phyloP scores from a whole-genome alignment of 495 filamentous ascomycete genomes.

The Pyronema omphalodes region DNA sequence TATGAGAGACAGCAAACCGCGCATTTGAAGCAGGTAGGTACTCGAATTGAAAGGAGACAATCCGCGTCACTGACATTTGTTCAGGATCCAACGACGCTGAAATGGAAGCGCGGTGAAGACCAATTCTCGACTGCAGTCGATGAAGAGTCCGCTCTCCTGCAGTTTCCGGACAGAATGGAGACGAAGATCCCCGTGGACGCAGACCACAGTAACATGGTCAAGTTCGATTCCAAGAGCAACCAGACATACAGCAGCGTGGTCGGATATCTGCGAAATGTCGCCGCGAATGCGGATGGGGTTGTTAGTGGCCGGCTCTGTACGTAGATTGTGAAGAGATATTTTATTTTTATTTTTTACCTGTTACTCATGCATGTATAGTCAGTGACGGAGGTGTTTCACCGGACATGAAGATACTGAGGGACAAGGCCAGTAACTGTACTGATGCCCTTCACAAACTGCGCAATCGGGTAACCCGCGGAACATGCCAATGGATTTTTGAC shows the following conservation, averaged over 20 bases:
- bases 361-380: too few species aligned
- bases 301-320: not conserved
- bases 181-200: not conserved
- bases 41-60: not conserved
- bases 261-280: not conserved
- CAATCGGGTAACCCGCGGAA: too few species aligned
- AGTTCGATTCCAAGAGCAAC: not conserved
- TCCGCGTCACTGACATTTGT: too few species aligned
- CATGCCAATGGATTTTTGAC: too few species aligned
- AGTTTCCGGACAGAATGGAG: constrained; percentile 2
- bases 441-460: too few species aligned
- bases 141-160: not conserved
- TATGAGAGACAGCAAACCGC: not conserved
- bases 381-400: too few species aligned
- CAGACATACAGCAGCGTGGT: constrained; percentile 1
- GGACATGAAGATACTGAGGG: too few species aligned
- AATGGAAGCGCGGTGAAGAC: not conserved
- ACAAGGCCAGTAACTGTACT: too few species aligned
- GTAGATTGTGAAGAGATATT: too few species aligned
- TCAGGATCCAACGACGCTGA: not conserved
- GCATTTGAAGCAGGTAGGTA: too few species aligned
- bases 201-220: constrained; percentile 5
- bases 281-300: not conserved
- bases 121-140: not conserved
- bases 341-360: too few species aligned